These are phyloP conservation scores for Corylus americana DNA, from an alignment of 306 rosid species.

Conservation along the genomic window DNA sequence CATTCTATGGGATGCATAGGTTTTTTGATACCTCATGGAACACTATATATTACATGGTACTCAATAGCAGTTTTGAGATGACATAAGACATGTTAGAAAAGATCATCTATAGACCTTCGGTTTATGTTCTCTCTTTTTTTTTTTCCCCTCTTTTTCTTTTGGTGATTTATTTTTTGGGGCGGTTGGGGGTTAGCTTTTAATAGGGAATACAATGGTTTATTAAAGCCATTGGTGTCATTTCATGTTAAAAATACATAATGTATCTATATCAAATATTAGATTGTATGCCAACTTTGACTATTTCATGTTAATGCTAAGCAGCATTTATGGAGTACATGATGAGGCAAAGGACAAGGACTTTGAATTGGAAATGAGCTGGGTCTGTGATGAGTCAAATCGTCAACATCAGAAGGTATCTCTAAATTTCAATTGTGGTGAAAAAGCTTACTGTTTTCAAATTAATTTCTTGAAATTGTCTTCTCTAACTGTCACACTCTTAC, in stretches of 20 bases:
- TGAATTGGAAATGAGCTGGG: conserved; percentile 97
- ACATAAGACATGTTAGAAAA: background rate
- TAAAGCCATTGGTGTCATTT: background rate
- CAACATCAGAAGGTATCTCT: conserved; percentile 77
- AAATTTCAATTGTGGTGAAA: background rate
- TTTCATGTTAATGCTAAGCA: conserved; percentile 27
- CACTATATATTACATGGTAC: background rate
- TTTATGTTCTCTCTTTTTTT: background rate
- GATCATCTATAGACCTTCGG: background rate
- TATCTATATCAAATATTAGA: conserved; percentile 2
- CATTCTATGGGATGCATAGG: background rate
- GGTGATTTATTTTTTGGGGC: background rate
- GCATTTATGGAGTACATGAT: conserved; percentile 95
- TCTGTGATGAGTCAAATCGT: conserved; percentile 94
- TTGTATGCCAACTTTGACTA: conserved; percentile 4
- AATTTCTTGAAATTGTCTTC: background rate
- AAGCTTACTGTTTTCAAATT: background rate
- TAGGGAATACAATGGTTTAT: background rate
- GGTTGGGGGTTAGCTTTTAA: background rate
- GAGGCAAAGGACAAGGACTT: conserved; percentile 98
- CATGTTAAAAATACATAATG: background rate
- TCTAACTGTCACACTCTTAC: background rate
- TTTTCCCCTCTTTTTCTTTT: too few species aligned
- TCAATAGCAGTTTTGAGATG: background rate
- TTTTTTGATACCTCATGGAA: background rate